These are phyloP conservation scores for Yamadazyma kanchanaburiensis DNA, from an alignment of 1,139 yeast genomes.

Conservation along the genomic window DNA sequence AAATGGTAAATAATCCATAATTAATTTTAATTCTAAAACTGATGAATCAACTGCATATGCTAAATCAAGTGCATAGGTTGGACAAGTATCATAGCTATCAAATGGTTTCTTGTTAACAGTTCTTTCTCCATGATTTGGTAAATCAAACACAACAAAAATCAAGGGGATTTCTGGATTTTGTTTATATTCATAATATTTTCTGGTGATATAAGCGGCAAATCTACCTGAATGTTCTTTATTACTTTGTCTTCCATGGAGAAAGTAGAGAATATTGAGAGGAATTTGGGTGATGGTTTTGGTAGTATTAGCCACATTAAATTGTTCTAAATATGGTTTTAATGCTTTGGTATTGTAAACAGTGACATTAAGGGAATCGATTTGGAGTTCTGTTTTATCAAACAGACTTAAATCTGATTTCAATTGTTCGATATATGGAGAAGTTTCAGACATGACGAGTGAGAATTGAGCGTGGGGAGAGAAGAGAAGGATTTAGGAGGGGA, in stretches of 20 bases:
- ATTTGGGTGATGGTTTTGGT: slow-evolving; percentile 15
- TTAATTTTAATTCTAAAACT: slow-evolving; percentile 44
- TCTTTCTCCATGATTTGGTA: slow-evolving; percentile 60
- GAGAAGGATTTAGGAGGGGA: no score
- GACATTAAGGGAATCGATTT: slow-evolving; percentile 32
- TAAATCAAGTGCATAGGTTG: slow-evolving; percentile 53
- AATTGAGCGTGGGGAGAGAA: no score
- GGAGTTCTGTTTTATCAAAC: slow-evolving; percentile 21
- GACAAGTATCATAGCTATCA: slow-evolving; percentile 48
- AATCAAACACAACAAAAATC: slow-evolving; percentile 54
- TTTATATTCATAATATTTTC: slow-evolving; percentile 20
- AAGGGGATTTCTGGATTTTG: slow-evolving; percentile 23
- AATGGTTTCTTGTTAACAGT: slow-evolving; percentile 32
- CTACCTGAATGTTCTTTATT: slow-evolving; percentile 27
- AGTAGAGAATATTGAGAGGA: slow-evolving; percentile 35
- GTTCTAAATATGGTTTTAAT: slow-evolving; percentile 22
- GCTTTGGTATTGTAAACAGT: slow-evolving; percentile 31
- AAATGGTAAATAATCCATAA: slow-evolving; percentile 48
- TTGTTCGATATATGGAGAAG: no score
- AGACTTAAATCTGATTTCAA: no score
- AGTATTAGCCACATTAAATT: slow-evolving; percentile 6
- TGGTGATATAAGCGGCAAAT: slow-evolving; percentile 26
- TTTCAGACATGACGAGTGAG: no score
- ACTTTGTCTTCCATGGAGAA: slow-evolving; percentile 37
- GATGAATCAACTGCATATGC: slow-evolving; percentile 49